phyloP scores from a whole-genome alignment of 345 rosid species.

The Populus tremula region DNA sequence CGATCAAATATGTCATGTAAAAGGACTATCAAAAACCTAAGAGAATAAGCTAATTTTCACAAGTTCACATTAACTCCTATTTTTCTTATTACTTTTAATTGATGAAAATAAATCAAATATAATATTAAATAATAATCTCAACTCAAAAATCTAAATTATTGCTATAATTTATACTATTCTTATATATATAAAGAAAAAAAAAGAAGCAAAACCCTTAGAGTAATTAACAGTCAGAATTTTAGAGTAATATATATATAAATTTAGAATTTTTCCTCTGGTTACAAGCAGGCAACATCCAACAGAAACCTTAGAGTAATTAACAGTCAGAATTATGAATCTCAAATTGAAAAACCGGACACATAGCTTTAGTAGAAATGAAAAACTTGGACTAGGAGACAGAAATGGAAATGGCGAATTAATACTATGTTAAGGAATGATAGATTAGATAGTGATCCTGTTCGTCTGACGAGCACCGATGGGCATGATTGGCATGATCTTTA shows the following conservation, averaged over 20 bases:
- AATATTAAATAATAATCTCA: no score
- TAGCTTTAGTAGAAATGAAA: no score
- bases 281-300: not conserved
- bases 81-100: no score
- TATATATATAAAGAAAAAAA: not conserved
- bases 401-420: not conserved
- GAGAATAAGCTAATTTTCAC: no score
- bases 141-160: no score
- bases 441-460: conserved; percentile 5
- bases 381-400: not conserved
- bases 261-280: not conserved
- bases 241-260: no score
- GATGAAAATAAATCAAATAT: no score
- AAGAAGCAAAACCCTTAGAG: not conserved
- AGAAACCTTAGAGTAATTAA: not conserved
- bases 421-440: not conserved
- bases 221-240: no score
- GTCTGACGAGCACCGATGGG: conserved; percentile 14
- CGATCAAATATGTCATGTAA: no score
- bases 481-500: conserved; percentile 17
- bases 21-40: no score
- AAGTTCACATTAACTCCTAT: no score
- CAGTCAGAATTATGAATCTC: not conserved
- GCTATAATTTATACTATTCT: no score
- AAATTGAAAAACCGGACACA: not conserved